These are phyloP conservation scores for sorghum (Sorghum bicolor) DNA, from an alignment of 176 grass and related monocot species.

Conservation along the genomic window Sorghum_bicolor_NCBIv3 NC_012872.2:66559501-66560000, in stretches of 20 bases:
- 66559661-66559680: too few relatives aligned
- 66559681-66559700: neutral
- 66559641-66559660: neutral
- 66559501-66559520: constrained; percentile 16
- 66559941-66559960: neutral
- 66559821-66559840: neutral
- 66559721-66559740: neutral
- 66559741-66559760: too few relatives aligned
- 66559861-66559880: neutral
- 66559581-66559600: neutral
- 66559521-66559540: neutral
- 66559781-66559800: neutral
- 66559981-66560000: neutral
- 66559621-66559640: neutral
- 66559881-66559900: neutral
- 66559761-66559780: too few relatives aligned
- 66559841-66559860: neutral
- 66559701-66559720: neutral
- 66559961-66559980: neutral
- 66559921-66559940: neutral
- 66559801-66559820: neutral
- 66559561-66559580: neutral
- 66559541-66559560: neutral
- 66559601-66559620: neutral
- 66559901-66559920: too few relatives aligned